phyloP scores from a whole-genome alignment of 306 rosid species.

The Macrotyloma uniflorum region DNA sequence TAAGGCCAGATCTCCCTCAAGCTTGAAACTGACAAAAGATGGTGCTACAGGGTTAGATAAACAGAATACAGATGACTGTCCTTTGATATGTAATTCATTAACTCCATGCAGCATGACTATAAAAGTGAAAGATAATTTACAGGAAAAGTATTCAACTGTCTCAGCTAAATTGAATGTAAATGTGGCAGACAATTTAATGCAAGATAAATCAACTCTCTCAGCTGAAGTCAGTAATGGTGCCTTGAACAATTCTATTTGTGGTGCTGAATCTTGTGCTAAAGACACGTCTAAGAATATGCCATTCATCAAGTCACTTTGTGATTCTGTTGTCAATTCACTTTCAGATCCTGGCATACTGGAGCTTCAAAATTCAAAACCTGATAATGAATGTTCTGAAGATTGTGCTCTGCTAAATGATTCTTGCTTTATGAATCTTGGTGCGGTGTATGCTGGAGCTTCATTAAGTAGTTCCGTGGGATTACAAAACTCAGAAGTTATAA shows the following conservation, averaged over 20 bases:
- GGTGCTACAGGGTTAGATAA: conserved; percentile 37
- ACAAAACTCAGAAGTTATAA: conserved; percentile 61
- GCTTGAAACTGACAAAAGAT: conserved; percentile 38
- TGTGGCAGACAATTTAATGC: conserved; percentile 45
- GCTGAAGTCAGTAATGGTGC: conserved; percentile 42
- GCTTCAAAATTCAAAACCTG: conserved; percentile 43
- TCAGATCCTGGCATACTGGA: conserved; percentile 39
- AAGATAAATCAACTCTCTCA: conserved; percentile 42
- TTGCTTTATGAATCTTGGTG: conserved; percentile 38
- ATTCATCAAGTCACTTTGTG: conserved; percentile 39
- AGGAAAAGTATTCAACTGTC: conserved; percentile 44
- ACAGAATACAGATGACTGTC: conserved; percentile 38
- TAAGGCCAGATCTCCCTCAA: conserved; percentile 41
- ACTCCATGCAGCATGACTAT: conserved; percentile 32
- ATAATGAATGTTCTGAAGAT: conserved; percentile 41
- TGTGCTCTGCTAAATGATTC: conserved; percentile 36
- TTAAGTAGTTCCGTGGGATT: conserved; percentile 48
- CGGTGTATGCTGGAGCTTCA: conserved; percentile 42
- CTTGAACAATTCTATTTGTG: conserved; percentile 39
- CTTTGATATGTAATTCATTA: conserved; percentile 40
- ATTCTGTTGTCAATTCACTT: conserved; percentile 39
- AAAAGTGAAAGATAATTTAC: conserved; percentile 42
- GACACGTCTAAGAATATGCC: conserved; percentile 29
- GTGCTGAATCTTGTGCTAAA: conserved; percentile 45
- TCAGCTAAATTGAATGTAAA: conserved; percentile 42